phyloP scores from a whole-genome alignment of 179 eudicot species.

The Drosera spatulata region DNA sequence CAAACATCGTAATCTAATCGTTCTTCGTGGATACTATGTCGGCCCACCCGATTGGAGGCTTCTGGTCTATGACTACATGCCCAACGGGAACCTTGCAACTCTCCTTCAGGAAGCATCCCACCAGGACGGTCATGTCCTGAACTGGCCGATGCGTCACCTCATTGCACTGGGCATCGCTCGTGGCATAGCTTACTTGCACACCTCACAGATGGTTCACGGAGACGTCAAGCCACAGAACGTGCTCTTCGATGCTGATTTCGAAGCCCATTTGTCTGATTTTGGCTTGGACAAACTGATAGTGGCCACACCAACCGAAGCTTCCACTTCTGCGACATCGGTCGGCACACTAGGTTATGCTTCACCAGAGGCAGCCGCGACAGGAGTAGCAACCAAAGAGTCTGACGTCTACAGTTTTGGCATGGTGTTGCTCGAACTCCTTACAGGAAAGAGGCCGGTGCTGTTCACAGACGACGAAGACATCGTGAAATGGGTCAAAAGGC shows the following conservation, averaged over 20 bases:
- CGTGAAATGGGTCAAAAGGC: constrained; percentile 66
- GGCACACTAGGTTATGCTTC: constrained; percentile 52
- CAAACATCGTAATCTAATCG: constrained; percentile 51
- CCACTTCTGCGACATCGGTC: constrained; percentile 33
- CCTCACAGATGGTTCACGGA: constrained; percentile 42
- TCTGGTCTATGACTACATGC: constrained; percentile 63
- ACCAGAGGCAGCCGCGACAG: constrained; percentile 41
- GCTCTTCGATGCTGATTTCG: constrained; percentile 65
- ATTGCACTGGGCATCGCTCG: constrained; percentile 65
- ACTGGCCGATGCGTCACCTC: constrained; percentile 79
- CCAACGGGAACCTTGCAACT: constrained; percentile 61
- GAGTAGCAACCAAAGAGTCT: constrained; percentile 32
- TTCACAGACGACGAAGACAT: constrained; percentile 60
- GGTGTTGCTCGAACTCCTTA: constrained; percentile 49
- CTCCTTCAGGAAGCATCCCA: constrained; percentile 66
- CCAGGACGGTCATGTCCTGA: constrained; percentile 67
- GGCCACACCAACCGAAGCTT: constrained; percentile 19
- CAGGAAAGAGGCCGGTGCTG: constrained; percentile 63
- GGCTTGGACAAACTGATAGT: constrained; percentile 43
- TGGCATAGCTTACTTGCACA: constrained; percentile 45
- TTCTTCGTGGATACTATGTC: constrained; percentile 57
- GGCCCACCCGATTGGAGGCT: constrained; percentile 45
- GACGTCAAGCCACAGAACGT: constrained; percentile 61
- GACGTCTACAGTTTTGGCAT: constrained; percentile 68
- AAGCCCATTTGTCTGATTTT: constrained; percentile 63